A percentile compares a stretch with the other conserved stretches of the same genome.
These are phyloP conservation scores for Raphanus raphanistrum DNA, from an alignment of 345 rosid genomes.

Conservation along the genomic window DNA sequence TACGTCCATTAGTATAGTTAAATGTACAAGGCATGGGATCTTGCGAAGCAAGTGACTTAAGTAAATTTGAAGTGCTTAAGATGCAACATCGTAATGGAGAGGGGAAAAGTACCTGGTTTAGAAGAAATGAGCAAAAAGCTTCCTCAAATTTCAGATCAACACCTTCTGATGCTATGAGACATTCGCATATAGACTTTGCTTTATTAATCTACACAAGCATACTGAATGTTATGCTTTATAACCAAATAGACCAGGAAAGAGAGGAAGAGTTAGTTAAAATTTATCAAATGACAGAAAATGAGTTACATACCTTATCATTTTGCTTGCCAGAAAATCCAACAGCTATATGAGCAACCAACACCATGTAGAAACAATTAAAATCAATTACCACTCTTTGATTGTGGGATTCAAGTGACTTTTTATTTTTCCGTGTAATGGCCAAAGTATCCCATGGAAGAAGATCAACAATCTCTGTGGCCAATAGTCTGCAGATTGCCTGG, in stretches of 20 bases:
- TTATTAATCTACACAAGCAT: constrained; percentile 62
- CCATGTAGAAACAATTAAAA: constrained; percentile 73
- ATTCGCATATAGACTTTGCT: constrained; percentile 75
- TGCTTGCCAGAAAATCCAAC: constrained; percentile 83
- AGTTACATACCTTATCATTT: constrained; percentile 61
- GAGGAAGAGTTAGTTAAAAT: constrained; percentile 16
- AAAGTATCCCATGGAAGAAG: constrained; percentile 89
- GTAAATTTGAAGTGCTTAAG: constrained; percentile 16
- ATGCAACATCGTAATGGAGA: neutral
- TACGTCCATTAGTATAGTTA: constrained; percentile 29
- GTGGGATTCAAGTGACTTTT: constrained; percentile 91
- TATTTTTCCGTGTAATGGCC: constrained; percentile 70
- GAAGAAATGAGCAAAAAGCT: constrained; percentile 75
- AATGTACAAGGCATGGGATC: constrained; percentile 21
- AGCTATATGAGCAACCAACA: constrained; percentile 78
- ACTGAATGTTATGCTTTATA: constrained; percentile 27
- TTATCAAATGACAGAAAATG: constrained; percentile 24
- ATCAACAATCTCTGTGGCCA: constrained; percentile 85
- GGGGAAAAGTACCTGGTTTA: constrained; percentile 68
- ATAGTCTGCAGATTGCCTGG: constrained; percentile 72
- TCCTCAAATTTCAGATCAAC: constrained; percentile 89
- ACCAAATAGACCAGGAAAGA: neutral
- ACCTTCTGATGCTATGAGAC: constrained; percentile 82
- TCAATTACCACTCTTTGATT: constrained; percentile 88
- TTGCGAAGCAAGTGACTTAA: constrained; percentile 10